Evolutionary conservation across 768 basidiomycete genomes (phyloP).

Genomic region (Lactarius sp.): DNA sequence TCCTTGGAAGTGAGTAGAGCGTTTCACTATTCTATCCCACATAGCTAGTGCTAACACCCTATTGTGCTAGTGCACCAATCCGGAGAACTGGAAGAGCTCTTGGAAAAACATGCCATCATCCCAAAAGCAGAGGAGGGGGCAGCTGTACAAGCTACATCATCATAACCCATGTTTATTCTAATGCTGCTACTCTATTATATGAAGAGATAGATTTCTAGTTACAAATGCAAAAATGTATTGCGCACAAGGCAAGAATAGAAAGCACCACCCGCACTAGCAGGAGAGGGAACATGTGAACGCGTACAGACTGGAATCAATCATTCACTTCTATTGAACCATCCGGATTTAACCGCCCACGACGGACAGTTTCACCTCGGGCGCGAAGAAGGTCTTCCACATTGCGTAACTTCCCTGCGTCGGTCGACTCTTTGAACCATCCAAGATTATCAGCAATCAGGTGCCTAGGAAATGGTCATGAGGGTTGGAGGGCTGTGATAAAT

Average conservation of each 20-base stretch:
- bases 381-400: conserved; percentile 82
- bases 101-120: conserved; percentile 68
- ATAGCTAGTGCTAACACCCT: conserved; percentile 7
- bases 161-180: conserved; percentile 7
- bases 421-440: conserved; percentile 87
- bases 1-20: conserved; percentile 70
- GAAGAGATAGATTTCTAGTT: background rate
- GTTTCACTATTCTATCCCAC: conserved; percentile 6
- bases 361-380: conserved; percentile 72
- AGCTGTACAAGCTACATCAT: conserved; percentile 22
- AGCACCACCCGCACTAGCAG: background rate
- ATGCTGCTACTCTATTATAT: background rate
- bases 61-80: conserved; percentile 81
- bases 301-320: conserved; percentile 12
- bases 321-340: conserved; percentile 54
- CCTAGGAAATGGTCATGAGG: conserved; percentile 34
- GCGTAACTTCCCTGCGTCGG: conserved; percentile 60
- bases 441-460: conserved; percentile 88
- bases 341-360: conserved; percentile 38
- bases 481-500: background rate
- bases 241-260: background rate
- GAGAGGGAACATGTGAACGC: background rate
- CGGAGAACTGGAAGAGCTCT: conserved; percentile 82
- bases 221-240: background rate
- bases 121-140: conserved; percentile 39